These are phyloP conservation scores for Quercus dentata DNA, from an alignment of 306 rosid genomes.

Conservation along the genomic window DNA sequence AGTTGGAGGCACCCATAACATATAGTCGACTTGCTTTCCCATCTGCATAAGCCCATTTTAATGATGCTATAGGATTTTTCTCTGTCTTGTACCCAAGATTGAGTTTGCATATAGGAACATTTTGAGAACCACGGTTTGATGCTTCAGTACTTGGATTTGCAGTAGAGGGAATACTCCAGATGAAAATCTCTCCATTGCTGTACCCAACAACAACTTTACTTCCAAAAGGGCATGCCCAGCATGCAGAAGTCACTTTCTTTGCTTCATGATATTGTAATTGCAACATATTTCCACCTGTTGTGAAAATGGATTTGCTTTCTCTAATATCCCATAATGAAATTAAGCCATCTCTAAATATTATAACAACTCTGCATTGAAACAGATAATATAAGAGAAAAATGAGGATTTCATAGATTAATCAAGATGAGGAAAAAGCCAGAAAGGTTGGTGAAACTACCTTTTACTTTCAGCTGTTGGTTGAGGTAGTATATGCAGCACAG, in stretches of 20 bases:
- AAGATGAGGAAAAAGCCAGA: not conserved
- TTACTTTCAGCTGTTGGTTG: slow-evolving; percentile 77
- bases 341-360: slow-evolving; percentile 62
- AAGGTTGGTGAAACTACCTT: slow-evolving; percentile 50
- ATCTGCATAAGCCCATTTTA: slow-evolving; percentile 74
- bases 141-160: slow-evolving; percentile 29
- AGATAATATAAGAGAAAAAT: slow-evolving; percentile 4
- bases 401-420: not conserved
- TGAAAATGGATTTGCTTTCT: slow-evolving; percentile 60
- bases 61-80: slow-evolving; percentile 55
- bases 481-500: slow-evolving; percentile 58
- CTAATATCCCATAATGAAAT: slow-evolving; percentile 64
- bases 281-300: slow-evolving; percentile 51
- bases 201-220: slow-evolving; percentile 80
- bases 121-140: slow-evolving; percentile 33
- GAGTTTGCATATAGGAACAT: slow-evolving; percentile 61
- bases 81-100: slow-evolving; percentile 84
- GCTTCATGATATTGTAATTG: slow-evolving; percentile 53
- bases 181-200: slow-evolving; percentile 76
- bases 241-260: slow-evolving; percentile 75
- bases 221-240: slow-evolving; percentile 90
- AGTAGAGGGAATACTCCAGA: slow-evolving; percentile 67
- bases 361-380: slow-evolving; percentile 58
- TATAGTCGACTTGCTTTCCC: slow-evolving; percentile 77
- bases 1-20: slow-evolving; percentile 64